phyloP scores from a whole-genome alignment of 1,139 yeast species.

The Sugiyamaella xylanicola region DNA sequence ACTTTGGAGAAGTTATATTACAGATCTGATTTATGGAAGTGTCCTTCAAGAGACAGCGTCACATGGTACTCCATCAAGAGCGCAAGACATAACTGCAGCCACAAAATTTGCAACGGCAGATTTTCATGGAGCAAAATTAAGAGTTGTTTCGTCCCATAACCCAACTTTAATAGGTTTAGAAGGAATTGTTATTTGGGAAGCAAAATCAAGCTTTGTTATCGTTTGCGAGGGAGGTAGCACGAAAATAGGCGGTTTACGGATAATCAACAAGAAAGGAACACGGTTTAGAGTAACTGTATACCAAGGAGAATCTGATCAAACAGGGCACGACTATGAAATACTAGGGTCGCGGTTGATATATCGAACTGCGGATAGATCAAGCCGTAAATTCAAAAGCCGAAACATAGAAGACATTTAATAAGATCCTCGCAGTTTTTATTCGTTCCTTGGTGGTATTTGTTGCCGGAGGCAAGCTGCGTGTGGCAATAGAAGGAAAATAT shows the following conservation, averaged over 20 bases:
- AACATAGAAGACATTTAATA: constrained; percentile 59
- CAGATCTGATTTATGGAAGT: constrained; percentile 48
- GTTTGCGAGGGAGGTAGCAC: constrained; percentile 38
- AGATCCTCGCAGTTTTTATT: too few relatives aligned
- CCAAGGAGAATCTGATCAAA: constrained; percentile 30
- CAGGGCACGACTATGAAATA: constrained; percentile 54
- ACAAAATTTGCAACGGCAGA: constrained; percentile 75
- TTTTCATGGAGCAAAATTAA: constrained; percentile 72
- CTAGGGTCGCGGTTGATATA: constrained; percentile 79
- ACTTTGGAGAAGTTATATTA: constrained; percentile 66
- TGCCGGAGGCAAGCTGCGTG: too few relatives aligned
- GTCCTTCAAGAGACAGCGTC: background rate
- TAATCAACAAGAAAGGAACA: constrained; percentile 60
- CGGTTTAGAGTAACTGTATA: constrained; percentile 59
- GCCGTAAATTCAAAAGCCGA: constrained; percentile 81
- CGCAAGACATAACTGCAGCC: constrained; percentile 26
- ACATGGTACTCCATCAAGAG: background rate
- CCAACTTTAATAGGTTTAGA: constrained; percentile 59
- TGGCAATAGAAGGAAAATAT: background rate
- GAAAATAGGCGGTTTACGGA: constrained; percentile 28
- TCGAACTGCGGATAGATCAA: constrained; percentile 79
- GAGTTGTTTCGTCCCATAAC: constrained; percentile 62
- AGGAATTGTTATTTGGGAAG: constrained; percentile 89
- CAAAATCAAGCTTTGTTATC: constrained; percentile 72
- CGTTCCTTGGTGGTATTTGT: too few relatives aligned